Evolutionary conservation across 1,284 basidiomycete genomes (phyloP), one percentile per base, ranked within the genome.

Genomic region (Vanrija humicola): DNA sequence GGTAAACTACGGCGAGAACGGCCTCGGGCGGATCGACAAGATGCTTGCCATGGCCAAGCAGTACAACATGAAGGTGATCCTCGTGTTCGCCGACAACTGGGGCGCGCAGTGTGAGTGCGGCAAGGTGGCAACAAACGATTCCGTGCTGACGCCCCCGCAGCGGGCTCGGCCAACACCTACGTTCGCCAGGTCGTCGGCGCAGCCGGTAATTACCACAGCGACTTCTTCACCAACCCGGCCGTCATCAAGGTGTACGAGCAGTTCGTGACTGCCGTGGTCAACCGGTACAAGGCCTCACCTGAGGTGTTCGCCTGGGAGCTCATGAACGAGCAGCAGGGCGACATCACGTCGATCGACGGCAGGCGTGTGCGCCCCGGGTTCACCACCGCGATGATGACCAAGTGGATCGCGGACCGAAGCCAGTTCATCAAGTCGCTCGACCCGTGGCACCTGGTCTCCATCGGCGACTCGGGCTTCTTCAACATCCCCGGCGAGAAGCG

Each of bases 261-360:
- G 56, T 86, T 82, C 59, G 82, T 83, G 9, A 75, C 73, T 6
- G 75, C 79, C 48, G 67, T 86, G 40, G 82, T 83, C 21, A 71
- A 78, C 15, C 82, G 84, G 50, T 85, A 84, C 64, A 73, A 76
- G 19, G 76, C 83, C 54, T 79, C 77, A 50, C 70, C 83, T 1
- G 72, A 79, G 18, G 66, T 86, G 52, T 79, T 86, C 58, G 77
- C 78, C 23, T 86, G 85, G 82, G 82, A 86, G 67, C 62, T 85
- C 59, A 84, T 83, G 18, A 86, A 86, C 65, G 84, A 86, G 62
- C 78, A 84, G 6, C 81, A 83, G 79, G 82, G 84, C 47, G 38
- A 45, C 56, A 72, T 80, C 26, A 76, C 66, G 39, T 50, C 77
- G 10, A 34, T 34, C 12, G 34, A 34, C 34, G 34, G 34, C 5